Evolutionary conservation across 2,329 filamentous ascomycete species (phyloP).

Genomic region (Blastomyces percursus): DNA sequence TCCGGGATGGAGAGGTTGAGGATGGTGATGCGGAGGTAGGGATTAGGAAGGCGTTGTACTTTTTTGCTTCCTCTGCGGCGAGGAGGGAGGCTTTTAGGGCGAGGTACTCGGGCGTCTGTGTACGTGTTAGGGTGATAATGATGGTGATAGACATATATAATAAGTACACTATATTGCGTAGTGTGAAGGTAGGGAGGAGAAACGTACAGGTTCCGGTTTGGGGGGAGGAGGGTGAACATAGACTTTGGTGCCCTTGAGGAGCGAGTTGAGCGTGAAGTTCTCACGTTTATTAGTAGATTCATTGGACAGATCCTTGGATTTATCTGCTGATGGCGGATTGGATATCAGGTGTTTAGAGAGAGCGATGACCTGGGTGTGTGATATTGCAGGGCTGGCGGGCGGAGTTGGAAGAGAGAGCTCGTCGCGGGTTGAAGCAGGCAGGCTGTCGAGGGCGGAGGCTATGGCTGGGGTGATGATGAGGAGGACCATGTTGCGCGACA

Average conservation of each 20-base stretch:
- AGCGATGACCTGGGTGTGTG: slow-evolving; percentile 32
- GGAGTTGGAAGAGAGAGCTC: slow-evolving; percentile 28
- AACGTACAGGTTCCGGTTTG: slow-evolving; percentile 60
- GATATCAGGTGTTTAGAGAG: slow-evolving; percentile 23
- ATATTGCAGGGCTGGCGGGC: slow-evolving; percentile 26
- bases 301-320: background rate
- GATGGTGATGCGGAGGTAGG: slow-evolving; percentile 38
- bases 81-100: slow-evolving; percentile 78
- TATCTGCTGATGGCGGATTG: background rate
- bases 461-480: slow-evolving; percentile 32
- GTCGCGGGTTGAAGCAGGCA: slow-evolving; percentile 23
- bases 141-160: background rate
- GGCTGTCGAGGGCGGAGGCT: slow-evolving; percentile 27
- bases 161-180: background rate
- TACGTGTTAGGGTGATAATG: background rate
- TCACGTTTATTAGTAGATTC: background rate
- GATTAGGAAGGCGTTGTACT: slow-evolving; percentile 71
- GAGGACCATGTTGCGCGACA: slow-evolving; percentile 29
- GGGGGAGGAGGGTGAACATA: slow-evolving; percentile 71
- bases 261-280: slow-evolving; percentile 20
- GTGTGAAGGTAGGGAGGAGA: background rate
- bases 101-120: slow-evolving; percentile 68
- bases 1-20: slow-evolving; percentile 12
- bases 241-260: slow-evolving; percentile 60
- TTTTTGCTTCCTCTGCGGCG: slow-evolving; percentile 66